These are phyloP conservation scores for Chaetomium sp. DNA, from an alignment of 2,329 filamentous ascomycete species.

Conservation along the genomic window DNA sequence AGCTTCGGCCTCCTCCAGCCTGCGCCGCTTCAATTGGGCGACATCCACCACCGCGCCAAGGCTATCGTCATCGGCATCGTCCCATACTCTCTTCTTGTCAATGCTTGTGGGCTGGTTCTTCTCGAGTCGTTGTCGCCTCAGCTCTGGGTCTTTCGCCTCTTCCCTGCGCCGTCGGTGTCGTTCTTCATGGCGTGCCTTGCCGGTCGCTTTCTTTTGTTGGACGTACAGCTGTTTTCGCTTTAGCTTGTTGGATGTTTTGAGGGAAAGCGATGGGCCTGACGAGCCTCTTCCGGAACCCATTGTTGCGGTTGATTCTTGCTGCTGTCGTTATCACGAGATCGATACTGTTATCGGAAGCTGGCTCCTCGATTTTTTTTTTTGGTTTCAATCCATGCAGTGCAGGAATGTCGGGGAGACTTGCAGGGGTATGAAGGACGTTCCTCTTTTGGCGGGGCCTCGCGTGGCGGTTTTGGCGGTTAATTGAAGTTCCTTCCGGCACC, in stretches of 20 bases:
- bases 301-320: slow-evolving; percentile 3
- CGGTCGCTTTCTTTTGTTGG: slow-evolving; percentile 69
- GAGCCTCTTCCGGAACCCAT: slow-evolving; percentile 23
- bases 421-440: slow-evolving; percentile 11
- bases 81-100: slow-evolving; percentile 86
- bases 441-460: slow-evolving; percentile 2
- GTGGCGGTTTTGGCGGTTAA: slow-evolving; percentile 20
- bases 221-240: slow-evolving; percentile 72
- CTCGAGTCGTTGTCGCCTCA: slow-evolving; percentile 66
- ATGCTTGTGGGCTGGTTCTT: slow-evolving; percentile 75
- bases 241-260: slow-evolving; percentile 62
- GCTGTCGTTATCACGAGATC: slow-evolving; percentile 14
- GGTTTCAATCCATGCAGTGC: slow-evolving; percentile 7
- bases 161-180: slow-evolving; percentile 75
- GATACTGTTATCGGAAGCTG: slow-evolving; percentile 3
- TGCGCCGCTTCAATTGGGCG: slow-evolving; percentile 51
- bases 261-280: slow-evolving; percentile 30
- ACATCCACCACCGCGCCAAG: slow-evolving; percentile 52
- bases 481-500: slow-evolving; percentile 18
- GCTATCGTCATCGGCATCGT: slow-evolving; percentile 59
- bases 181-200: slow-evolving; percentile 67
- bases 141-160: slow-evolving; percentile 73
- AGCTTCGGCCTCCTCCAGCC: slow-evolving; percentile 44
- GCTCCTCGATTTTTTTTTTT: slow-evolving; percentile 9
- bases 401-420: slow-evolving; percentile 3